Conservation (phyloP, 2,329 filamentous ascomycete species). For the Leptographium galeiforme region DNA sequence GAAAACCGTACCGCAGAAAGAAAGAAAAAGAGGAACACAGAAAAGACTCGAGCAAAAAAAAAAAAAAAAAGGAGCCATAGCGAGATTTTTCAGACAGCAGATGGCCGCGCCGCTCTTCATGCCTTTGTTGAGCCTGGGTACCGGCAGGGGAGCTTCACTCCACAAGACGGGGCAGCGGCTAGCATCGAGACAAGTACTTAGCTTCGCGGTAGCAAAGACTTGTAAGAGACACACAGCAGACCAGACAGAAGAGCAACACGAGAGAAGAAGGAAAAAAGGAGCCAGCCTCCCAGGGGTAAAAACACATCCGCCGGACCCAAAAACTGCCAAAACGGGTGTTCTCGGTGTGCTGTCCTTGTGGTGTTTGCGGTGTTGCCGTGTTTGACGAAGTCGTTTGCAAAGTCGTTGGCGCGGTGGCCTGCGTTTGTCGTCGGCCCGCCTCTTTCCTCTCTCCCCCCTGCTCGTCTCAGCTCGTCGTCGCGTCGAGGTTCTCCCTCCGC, state of each 20-base stretch:
- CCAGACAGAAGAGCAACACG: background rate
- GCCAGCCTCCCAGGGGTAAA: constrained; percentile 1
- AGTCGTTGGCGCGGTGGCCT: too few relatives aligned
- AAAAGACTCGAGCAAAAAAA: background rate
- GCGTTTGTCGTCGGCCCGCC: too few relatives aligned
- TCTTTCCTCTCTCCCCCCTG: too few relatives aligned
- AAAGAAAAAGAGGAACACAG: background rate
- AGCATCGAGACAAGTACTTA: constrained; percentile 48
- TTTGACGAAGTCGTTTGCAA: too few relatives aligned
- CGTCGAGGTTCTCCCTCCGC: too few relatives aligned
- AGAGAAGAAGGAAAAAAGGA: background rate
- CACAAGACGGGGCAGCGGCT: constrained; percentile 24
- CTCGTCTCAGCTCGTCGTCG: too few relatives aligned
- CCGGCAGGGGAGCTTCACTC: background rate
- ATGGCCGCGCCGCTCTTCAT: background rate
- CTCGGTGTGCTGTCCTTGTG: too few relatives aligned
- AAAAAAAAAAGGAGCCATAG: background rate
- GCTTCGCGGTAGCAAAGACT: constrained; percentile 53
- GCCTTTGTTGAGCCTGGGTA: background rate
- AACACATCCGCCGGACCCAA: constrained; percentile 19
- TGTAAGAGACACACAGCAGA: constrained; percentile 2
- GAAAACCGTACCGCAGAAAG: background rate
- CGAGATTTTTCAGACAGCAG: background rate
- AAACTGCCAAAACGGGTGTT: background rate
- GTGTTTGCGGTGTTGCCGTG: too few relatives aligned